Percentiles rank a stretch among this genome's conserved stretches.
Conservation (phyloP, 768 basidiomycete genomes). For the Phylloporus sp. region DNA sequence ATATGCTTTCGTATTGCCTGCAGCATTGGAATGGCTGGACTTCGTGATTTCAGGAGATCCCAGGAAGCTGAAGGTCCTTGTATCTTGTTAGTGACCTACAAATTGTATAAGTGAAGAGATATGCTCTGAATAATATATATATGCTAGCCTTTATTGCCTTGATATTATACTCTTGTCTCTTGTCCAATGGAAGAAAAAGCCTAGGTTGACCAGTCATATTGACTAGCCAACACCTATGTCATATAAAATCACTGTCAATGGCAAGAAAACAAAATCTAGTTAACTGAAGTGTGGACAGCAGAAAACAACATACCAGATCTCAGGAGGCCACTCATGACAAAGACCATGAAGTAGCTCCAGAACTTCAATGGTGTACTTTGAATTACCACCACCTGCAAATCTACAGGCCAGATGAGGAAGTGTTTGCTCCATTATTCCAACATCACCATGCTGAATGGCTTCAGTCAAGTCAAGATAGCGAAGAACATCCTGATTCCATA, state of each 20-base stretch:
- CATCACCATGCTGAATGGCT: constrained; percentile 33
- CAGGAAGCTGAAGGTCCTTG: constrained; percentile 32
- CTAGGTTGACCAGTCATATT: constrained; percentile 26
- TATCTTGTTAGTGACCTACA: constrained; percentile 31
- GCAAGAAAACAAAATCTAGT: too few relatives aligned
- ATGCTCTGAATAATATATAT: not conserved
- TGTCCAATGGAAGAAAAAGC: constrained; percentile 28
- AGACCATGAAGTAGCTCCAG: constrained; percentile 1
- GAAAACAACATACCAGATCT: not conserved
- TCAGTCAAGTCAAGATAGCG: constrained; percentile 34
- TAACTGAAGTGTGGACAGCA: too few relatives aligned
- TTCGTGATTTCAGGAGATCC: constrained; percentile 31
- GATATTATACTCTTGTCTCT: constrained; percentile 36
- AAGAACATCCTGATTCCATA: constrained; percentile 37
- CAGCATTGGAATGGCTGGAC: constrained; percentile 32
- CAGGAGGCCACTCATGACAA: not conserved
- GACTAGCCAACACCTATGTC: constrained; percentile 24
- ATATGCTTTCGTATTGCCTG: constrained; percentile 21
- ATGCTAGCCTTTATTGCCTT: constrained; percentile 36
- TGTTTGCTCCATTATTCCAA: constrained; percentile 22
- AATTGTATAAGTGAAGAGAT: too few relatives aligned
- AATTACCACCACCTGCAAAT: not conserved
- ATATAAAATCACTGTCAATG: not conserved
- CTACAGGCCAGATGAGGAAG: constrained; percentile 10
- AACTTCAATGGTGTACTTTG: not conserved